Evolutionary conservation across 345 rosid genomes (phyloP), one percentile per base, ranked within the genome.

Genomic region (Turritis glabra): DNA sequence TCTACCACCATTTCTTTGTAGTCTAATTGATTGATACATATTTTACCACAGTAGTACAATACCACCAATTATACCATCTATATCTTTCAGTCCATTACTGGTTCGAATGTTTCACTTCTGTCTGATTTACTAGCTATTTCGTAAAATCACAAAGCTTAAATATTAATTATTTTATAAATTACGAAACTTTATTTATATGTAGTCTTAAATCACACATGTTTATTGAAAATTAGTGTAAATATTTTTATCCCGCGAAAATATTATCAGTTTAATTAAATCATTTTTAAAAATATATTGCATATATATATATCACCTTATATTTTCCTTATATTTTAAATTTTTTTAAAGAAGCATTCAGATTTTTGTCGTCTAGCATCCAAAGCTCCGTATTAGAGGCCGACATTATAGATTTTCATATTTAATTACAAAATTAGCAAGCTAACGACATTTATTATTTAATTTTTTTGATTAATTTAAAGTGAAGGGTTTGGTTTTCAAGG

Each of bases 321-420:
- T 25, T 26, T 58, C 21, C 2, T 19, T 14, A 12, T 58, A 33
- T 23, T 62, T n/a, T n/a, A n/a, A n/a, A n/a, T n/a, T n/a, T n/a
- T n/a, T n/a, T 51, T 29, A 22, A 69, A 46, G 32, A 26, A 56
- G 76, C 60, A 57, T 64, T 77, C 37, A 58, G 19, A 18, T 38
- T 12, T 48, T 72, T 77, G 77, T 65, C 80, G 77, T 50, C 10
- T 77, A 71, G 73, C 69, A 32, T 51, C 53, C 73, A 71, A 77
- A 77, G 68, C 56, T 58, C 72, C 80, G 55, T 77, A 58, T 71
- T 50, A 72, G 43, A 77, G 55, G 73, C 77, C 68, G 80, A 58
- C 77, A 77, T 50, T 48, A 35, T 44, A 65, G 50, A 71, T 65
- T 77, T 72, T 40, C 32, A 73, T 65, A 51, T 58, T 65, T 58